Conservation (phyloP, 2,329 filamentous ascomycete species). For the Xylaria sp. region DNA sequence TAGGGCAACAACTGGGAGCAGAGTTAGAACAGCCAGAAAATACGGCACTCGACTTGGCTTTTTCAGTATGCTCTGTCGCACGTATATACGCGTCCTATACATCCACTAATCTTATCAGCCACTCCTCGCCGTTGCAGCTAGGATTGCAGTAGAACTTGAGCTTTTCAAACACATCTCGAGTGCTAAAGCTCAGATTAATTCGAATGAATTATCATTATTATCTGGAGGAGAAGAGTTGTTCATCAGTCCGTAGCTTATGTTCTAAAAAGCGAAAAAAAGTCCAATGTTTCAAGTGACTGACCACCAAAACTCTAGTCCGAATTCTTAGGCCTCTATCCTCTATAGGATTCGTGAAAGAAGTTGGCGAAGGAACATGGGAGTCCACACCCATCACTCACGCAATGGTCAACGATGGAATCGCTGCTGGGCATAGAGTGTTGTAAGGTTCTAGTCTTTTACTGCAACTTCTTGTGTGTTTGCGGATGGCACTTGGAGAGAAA, state of each 20-base stretch:
- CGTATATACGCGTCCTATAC: neutral
- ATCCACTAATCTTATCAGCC: slow-evolving; percentile 31
- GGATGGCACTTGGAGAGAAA: no score
- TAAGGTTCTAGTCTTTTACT: slow-evolving; percentile 25
- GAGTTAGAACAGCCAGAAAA: slow-evolving; percentile 35
- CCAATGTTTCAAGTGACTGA: neutral
- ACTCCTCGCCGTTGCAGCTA: slow-evolving; percentile 39
- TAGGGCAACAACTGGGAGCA: slow-evolving; percentile 17
- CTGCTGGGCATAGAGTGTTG: slow-evolving; percentile 44
- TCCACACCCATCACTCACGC: slow-evolving; percentile 42
- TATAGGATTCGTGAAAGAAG: slow-evolving; percentile 43
- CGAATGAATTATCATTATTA: slow-evolving; percentile 36
- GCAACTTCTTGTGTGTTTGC: no score
- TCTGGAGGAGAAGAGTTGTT: slow-evolving; percentile 44
- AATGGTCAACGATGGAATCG: slow-evolving; percentile 44
- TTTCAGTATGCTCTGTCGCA: slow-evolving; percentile 26
- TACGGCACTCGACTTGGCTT: slow-evolving; percentile 33
- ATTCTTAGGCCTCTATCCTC: slow-evolving; percentile 41
- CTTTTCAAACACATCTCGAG: slow-evolving; percentile 42
- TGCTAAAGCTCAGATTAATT: slow-evolving; percentile 33
- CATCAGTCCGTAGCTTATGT: slow-evolving; percentile 37
- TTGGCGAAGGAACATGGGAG: slow-evolving; percentile 39
- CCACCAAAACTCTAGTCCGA: neutral
- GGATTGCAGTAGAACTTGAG: slow-evolving; percentile 40
- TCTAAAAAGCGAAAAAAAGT: neutral